Evolutionary conservation across 768 basidiomycete genomes (phyloP).

Genomic region (Kwoniella mangroviensis): DNA sequence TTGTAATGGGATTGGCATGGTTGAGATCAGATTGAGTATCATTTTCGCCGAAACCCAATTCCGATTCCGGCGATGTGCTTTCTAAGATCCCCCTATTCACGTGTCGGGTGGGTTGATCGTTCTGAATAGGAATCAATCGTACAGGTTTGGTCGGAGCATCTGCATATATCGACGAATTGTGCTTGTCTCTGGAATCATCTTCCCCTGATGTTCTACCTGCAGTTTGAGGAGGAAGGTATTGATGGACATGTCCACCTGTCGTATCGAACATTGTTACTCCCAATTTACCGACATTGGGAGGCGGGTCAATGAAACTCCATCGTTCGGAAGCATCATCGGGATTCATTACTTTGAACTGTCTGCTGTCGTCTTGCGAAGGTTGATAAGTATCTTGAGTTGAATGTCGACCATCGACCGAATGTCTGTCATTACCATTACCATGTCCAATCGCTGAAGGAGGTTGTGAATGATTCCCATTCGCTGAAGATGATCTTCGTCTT

Average conservation of each 20-base stretch:
- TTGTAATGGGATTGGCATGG: conserved; percentile 6
- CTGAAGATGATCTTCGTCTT: conserved; percentile 1
- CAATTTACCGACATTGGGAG: background rate
- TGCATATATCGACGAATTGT: conserved; percentile 2
- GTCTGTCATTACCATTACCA: background rate
- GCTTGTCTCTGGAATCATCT: background rate
- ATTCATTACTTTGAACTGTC: conserved; percentile 13
- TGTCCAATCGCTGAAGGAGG: background rate
- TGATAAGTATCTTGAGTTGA: conserved; percentile 1
- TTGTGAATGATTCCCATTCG: background rate
- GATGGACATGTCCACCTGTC: background rate
- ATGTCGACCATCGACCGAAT: background rate
- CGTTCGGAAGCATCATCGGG: conserved; percentile 3
- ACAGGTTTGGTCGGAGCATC: conserved; percentile 5
- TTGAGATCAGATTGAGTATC: conserved; percentile 12
- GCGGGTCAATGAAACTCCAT: conserved; percentile 23
- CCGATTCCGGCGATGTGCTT: conserved; percentile 7
- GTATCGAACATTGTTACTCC: background rate
- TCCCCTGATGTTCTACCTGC: background rate
- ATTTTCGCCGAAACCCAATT: background rate
- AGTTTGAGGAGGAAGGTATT: background rate
- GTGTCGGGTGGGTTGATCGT: background rate
- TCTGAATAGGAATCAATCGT: background rate
- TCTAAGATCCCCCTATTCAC: background rate
- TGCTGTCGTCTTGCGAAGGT: background rate